Evolutionary conservation across 176 grass and related monocot species (phyloP).

Genomic region (Ensete glaucum): DNA sequence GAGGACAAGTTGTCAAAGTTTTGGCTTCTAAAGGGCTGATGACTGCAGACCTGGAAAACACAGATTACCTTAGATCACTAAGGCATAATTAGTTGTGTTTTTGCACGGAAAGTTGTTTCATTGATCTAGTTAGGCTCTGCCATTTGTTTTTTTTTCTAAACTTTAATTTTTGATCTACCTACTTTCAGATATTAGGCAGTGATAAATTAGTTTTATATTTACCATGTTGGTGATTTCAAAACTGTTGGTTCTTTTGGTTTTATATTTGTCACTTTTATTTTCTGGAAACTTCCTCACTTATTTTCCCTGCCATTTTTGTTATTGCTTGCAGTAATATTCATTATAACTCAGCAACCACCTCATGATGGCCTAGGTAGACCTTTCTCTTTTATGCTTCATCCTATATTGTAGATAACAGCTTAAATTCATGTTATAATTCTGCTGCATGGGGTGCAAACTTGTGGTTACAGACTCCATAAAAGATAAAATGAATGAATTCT

Average conservation of each 20-base stretch:
- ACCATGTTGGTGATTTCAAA: neutral
- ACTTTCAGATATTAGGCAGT: neutral
- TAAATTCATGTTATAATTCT: neutral
- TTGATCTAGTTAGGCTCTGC: no score
- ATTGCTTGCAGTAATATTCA: conserved; percentile 67
- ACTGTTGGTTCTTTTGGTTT: neutral
- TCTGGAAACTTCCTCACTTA: conserved; percentile 10
- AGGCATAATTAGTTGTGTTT: no score
- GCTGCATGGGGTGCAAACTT: neutral
- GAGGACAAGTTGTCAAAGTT: no score
- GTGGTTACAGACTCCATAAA: neutral
- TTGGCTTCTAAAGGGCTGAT: no score
- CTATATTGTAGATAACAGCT: neutral
- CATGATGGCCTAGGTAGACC: conserved; percentile 60
- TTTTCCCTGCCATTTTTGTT: conserved; percentile 22
- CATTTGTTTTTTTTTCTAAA: no score
- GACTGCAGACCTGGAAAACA: no score
- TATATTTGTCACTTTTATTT: neutral
- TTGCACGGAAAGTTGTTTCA: no score
- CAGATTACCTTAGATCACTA: no score
- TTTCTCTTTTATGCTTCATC: neutral
- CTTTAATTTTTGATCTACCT: no score
- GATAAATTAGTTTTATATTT: neutral
- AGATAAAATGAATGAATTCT: neutral
- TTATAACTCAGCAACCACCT: conserved; percentile 72